Evolutionary conservation across 441 rosid genomes (phyloP), one percentile per base, ranked within the genome.

Genomic region (Erodium moschatum): DNA sequence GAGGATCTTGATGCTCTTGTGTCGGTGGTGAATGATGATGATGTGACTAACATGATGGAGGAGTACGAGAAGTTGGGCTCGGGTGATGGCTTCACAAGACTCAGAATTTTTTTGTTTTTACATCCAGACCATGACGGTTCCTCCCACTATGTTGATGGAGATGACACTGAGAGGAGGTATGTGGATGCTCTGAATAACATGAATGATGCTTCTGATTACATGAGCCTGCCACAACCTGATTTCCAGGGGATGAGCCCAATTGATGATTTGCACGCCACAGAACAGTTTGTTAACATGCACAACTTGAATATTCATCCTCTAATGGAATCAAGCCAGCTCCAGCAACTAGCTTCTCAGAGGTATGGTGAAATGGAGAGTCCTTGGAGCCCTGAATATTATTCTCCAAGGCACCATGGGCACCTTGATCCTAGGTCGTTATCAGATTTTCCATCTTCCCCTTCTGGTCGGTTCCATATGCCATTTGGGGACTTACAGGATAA

Each of bases 31-130:
- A 29, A 29, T 29, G 31, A 29, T 2, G 31, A 29, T 29, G 31
- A 29, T 29, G 31, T 29, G 31, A 29, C 31, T 29, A 29, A 29
- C 31, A 29, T 29, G 31, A 29, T 29, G 99, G 99, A 94, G 70
- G 99, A 91, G 76, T 94, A 94, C 73, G 99, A 94, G 74, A 94
- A 94, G 86, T 79, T 94, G 81, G 96, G 88, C 10, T 85, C 89
- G 0, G 90, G 89, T 60, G 99, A 89, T 80, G 97, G 99, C 64
- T 87, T 91, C 70, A 89, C 89, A n/a, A 85, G 94, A 80, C 89
- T 94, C 65, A 82, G 99, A 86, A 91, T 94, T 77, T 94, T 94
- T 77, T 83, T 94, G 65, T 94, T 91, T 75, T 79, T 92, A 0
- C 81, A 84, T 64, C 79, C 79, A 1, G 97, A 94, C 63, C 87